These are phyloP conservation scores for Termitomyces titanicus DNA, from an alignment of 768 basidiomycete genomes.

Conservation along the genomic window DNA sequence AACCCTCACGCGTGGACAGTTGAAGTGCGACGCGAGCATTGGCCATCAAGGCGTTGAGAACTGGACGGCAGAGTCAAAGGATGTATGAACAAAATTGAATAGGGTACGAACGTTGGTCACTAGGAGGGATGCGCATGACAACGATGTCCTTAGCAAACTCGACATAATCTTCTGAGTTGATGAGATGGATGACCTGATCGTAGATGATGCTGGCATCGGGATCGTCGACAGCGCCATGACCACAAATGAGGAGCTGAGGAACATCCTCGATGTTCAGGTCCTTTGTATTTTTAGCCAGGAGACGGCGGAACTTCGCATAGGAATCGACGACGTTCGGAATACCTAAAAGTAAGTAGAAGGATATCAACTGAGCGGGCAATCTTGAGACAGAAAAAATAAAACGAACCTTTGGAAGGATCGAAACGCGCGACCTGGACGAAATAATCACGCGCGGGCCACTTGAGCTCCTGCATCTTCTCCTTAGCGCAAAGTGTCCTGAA, in stretches of 20 bases:
- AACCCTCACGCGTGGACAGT: constrained; percentile 91
- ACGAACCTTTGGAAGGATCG: constrained; percentile 65
- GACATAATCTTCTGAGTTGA: constrained; percentile 48
- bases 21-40: constrained; percentile 89
- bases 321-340: constrained; percentile 84
- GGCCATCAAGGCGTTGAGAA: constrained; percentile 85
- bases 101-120: constrained; percentile 68
- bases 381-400: background rate
- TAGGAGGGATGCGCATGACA: constrained; percentile 78
- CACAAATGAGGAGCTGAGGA: constrained; percentile 80
- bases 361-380: background rate
- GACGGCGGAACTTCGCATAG: constrained; percentile 76
- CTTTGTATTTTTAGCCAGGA: constrained; percentile 44
- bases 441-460: constrained; percentile 82
- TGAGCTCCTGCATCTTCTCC: constrained; percentile 77
- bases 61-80: constrained; percentile 28
- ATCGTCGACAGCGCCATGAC: constrained; percentile 93
- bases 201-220: constrained; percentile 93
- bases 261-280: constrained; percentile 45
- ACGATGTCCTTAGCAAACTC: constrained; percentile 61
- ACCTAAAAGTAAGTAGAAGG: constrained; percentile 42
- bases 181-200: constrained; percentile 66
- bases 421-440: constrained; percentile 92
- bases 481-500: constrained; percentile 73
- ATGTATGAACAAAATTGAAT: background rate